phyloP scores from a whole-genome alignment of 441 rosid genomes.

The Viola pubescens region DNA sequence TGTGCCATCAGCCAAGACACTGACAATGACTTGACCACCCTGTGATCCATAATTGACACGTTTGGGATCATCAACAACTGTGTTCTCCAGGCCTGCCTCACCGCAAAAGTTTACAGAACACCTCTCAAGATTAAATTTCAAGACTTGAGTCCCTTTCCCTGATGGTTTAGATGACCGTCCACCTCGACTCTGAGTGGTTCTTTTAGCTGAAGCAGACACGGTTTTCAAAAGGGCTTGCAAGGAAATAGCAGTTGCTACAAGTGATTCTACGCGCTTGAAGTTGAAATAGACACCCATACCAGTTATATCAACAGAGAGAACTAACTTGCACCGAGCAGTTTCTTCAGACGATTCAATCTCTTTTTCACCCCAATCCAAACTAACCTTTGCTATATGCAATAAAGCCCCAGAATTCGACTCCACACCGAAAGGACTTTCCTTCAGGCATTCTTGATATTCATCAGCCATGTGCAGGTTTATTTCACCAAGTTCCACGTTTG shows the following conservation, averaged over 20 bases:
- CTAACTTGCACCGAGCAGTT: conserved; percentile 55
- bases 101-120: conserved; percentile 74
- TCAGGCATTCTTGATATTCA: conserved; percentile 86
- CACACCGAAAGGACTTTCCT: conserved; percentile 72
- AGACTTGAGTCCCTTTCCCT: conserved; percentile 76
- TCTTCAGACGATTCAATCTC: conserved; percentile 64
- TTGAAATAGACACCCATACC: conserved; percentile 73
- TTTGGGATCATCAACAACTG: conserved; percentile 79
- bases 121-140: conserved; percentile 74
- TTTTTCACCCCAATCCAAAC: conserved; percentile 88
- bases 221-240: conserved; percentile 65
- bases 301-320: conserved; percentile 80
- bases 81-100: conserved; percentile 62
- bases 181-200: conserved; percentile 39
- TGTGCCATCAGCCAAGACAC: conserved; percentile 67
- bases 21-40: conserved; percentile 74
- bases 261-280: conserved; percentile 71
- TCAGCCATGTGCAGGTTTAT: conserved; percentile 88
- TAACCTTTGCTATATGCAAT: conserved; percentile 83
- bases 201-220: conserved; percentile 53
- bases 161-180: conserved; percentile 54
- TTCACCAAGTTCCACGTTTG: conserved; percentile 97
- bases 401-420: conserved; percentile 93
- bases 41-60: conserved; percentile 99
- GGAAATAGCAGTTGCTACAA: conserved; percentile 65